Evolutionary conservation across 441 rosid genomes (phyloP).

Genomic region (Manihot esculenta): DNA sequence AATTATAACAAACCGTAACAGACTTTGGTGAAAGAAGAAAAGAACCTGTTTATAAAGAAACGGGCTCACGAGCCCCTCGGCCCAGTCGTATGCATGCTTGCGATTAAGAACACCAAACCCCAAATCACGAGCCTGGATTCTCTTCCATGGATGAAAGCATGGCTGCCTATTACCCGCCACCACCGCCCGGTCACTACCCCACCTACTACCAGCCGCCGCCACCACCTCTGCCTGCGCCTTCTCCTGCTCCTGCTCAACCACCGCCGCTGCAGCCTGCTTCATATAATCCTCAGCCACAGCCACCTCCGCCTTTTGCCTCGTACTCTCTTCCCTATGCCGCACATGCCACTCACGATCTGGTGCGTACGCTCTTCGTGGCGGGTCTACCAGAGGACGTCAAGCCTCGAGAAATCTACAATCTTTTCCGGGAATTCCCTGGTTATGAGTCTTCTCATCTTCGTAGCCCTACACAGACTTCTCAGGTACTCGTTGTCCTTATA

Average conservation of each 20-base stretch:
- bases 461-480: constrained; percentile 43
- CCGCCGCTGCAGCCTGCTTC: constrained; percentile 25
- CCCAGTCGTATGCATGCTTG: background rate
- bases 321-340: constrained; percentile 32
- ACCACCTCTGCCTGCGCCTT: constrained; percentile 35
- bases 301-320: constrained; percentile 31
- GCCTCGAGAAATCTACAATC: constrained; percentile 83
- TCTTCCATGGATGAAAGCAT: constrained; percentile 28
- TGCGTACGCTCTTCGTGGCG: constrained; percentile 85
- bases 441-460: constrained; percentile 86
- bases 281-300: constrained; percentile 26
- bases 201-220: constrained; percentile 40
- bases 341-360: constrained; percentile 41
- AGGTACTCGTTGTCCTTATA: constrained; percentile 31
- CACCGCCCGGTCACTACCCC: constrained; percentile 30
- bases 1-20: too few relatives aligned
- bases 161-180: constrained; percentile 53
- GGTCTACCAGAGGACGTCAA: constrained; percentile 90
- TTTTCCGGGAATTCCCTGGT: constrained; percentile 84
- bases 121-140: background rate
- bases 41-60: too few relatives aligned
- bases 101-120: background rate
- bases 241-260: constrained; percentile 30
- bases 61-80: background rate
- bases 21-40: too few relatives aligned